Base-by-base conservation (phyloP, 805 yeast genomes). In the Jamesozyma hellenica region DNA sequence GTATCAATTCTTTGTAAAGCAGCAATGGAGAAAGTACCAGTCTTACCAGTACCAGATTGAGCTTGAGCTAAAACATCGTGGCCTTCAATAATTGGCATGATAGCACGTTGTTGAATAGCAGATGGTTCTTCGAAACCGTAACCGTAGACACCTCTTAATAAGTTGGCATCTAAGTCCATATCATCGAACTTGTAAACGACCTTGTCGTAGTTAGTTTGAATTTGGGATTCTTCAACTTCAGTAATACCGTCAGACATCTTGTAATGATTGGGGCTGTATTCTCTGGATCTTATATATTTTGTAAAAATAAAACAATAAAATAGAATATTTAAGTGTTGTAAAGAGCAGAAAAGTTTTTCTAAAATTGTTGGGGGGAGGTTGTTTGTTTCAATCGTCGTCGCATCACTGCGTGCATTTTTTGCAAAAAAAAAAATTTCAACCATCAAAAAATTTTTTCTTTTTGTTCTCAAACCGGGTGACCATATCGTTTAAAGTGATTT, bases 1-100 rank as follows among this genome's bases (percentile, higher is more conserved):
- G 79, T 73, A 63, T 88, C 95, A 45, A 87, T 74, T 65, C 74
- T 74, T 65, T 77, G 81, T 57, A 78, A 72, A 56, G 79, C 78
- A 53, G 81, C 81, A 50, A 90, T 86, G 48, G 96, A 75, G 72
- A 92, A 92, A 35, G 98, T 92, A 49, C 97, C 98, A 23, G 98
- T 92, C 70, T 92, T 92, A 67, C 98, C 98, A 36, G 98, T 92
- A 67, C 98, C 98, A 28, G 96, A 86, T 68, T 92, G 98, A 43
- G 98, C 97, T 70, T 92, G 98, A 45, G 98, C 98, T 48, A 92
- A 77, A 40, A 88, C 94, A 65, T 92, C 98, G 65, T 87, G 79
- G 42, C 96, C 96, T 58, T 79, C 80, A 55, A 87, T 82, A 64
- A 92, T 88, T 63, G 94, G 98, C 67, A 82, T 70, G 53, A 92